Evolutionary conservation across 1,284 basidiomycete species (phyloP), one percentile per base, ranked within the genome.

Genomic region (Grifola frondosa): DNA sequence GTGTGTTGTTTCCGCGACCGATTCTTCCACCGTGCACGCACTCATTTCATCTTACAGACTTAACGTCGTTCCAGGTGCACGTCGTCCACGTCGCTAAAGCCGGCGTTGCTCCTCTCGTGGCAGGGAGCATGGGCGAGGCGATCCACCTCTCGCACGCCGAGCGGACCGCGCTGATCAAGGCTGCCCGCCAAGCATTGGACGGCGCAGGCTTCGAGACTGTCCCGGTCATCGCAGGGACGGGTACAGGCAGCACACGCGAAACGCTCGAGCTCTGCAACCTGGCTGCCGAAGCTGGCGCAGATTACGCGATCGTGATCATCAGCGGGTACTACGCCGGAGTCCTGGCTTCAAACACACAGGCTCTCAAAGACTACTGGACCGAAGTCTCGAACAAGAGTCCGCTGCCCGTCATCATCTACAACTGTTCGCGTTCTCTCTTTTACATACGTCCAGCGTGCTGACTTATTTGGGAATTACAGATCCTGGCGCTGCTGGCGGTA

Each of bases 321-420:
- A 87, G 88, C 53, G 91, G 90, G 37, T 94, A 93, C 71, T 95
- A 84, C 59, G 81, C 88, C 15, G 87, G 88, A 7, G 84, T 75
- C 3, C 69, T 92, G 52, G 68, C 70, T 30, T 62, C 61, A 19
- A 73, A 83, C 60, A 74, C 69, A 52, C 67, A 70, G 12, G 89
- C 91, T 0, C 71, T 94, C 54, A 87, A 86, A 65, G 74, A 76
- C 4, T 93, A 84, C 67, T 95, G 80, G 69, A 70, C 73, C 20
- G 85, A 89, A 52, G 80, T 93, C 17, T 71, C 87, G 12, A 71
- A 80, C 52, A 82, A 80, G 52, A 88, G 84, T 46, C 88, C 89
- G 2, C 78, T 95, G 43, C 91, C 91, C 3, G 80, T 94, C 43
- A 83, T 95, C 61, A 77, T 93, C 44, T 94, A 94, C 73, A 94